Conservation (phyloP, 352 stramenopile species). For the Globisporangium orthogonon region DNA sequence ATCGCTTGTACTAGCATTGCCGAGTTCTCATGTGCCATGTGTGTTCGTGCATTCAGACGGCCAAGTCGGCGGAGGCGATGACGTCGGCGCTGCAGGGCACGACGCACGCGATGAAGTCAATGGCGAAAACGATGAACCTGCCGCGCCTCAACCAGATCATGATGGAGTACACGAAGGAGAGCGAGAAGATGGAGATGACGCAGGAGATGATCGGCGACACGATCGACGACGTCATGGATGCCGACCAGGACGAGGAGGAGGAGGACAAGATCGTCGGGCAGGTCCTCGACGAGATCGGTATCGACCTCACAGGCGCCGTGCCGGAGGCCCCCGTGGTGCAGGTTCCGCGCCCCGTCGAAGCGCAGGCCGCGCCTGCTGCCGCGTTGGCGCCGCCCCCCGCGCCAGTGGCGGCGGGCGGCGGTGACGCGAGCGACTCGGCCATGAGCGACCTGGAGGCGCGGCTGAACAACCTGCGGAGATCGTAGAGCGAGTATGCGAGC, state of each 20-base stretch:
- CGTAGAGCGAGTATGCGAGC: too few species aligned
- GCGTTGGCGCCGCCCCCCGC: conserved; percentile 29
- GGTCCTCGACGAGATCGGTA: conserved; percentile 97
- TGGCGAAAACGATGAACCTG: conserved; percentile 95
- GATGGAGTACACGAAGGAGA: conserved; percentile 97
- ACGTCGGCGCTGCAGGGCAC: conserved; percentile 78
- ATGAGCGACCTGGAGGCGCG: conserved; percentile 95
- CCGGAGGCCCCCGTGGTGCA: conserved; percentile 81
- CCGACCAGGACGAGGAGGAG: conserved; percentile 93
- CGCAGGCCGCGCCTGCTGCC: conserved; percentile 39
- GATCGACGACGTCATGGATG: conserved; percentile 95
- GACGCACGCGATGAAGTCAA: conserved; percentile 78
- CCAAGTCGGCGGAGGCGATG: conserved; percentile 96
- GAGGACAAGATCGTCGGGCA: conserved; percentile 95
- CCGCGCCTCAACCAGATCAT: conserved; percentile 97
- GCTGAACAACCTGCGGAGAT: conserved; percentile 94
- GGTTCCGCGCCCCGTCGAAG: conserved; percentile 29
- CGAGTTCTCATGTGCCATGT: too few species aligned
- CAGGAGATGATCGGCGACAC: conserved; percentile 97
- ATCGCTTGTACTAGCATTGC: too few species aligned
- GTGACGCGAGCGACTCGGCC: conserved; percentile 56
- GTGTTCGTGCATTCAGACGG: conserved; percentile 59
- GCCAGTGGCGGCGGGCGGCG: conserved; percentile 49
- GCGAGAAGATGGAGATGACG: conserved; percentile 97
- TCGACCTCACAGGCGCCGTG: conserved; percentile 90